These are phyloP conservation scores for Chlorella ohadii DNA, from an alignment of 139 green algal genomes.

Conservation along the genomic window DNA sequence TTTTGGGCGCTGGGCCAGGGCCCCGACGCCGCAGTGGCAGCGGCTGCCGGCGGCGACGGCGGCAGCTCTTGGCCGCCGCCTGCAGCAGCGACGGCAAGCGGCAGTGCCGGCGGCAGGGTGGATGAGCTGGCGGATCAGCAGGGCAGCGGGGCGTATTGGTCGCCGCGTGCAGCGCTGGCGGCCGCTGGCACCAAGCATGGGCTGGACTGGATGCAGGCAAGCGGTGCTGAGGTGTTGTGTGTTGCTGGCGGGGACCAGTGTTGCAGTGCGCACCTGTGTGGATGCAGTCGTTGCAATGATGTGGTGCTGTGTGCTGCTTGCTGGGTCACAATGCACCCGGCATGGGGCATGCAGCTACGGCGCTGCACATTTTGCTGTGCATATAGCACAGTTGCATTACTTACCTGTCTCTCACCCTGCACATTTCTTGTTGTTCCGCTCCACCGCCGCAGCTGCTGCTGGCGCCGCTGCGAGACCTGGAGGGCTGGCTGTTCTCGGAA, in stretches of 20 bases:
- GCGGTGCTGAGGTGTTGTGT: neutral
- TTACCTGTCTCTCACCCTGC: too few relatives aligned
- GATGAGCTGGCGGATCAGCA: neutral
- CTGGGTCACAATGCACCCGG: too few relatives aligned
- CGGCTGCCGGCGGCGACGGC: neutral
- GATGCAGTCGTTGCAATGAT: too few relatives aligned
- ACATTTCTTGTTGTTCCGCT: too few relatives aligned
- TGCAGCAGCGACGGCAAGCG: neutral
- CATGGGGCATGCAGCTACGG: too few relatives aligned
- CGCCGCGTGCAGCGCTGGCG: neutral
- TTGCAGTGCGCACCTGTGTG: too few relatives aligned
- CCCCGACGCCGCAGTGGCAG: neutral
- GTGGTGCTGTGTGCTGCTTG: too few relatives aligned
- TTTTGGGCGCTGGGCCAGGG: constrained; percentile 54
- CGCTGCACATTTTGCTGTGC: too few relatives aligned
- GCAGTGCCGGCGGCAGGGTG: neutral
- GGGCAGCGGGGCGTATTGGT: neutral
- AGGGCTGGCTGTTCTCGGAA: constrained; percentile 66
- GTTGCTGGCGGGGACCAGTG: too few relatives aligned
- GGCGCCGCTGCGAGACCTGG: constrained; percentile 63
- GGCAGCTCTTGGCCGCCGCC: neutral
- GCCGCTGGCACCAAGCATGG: neutral
- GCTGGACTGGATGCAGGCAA: constrained; percentile 31
- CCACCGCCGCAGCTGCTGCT: constrained; percentile 60
- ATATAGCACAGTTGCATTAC: too few relatives aligned